Evolutionary conservation across 2,329 filamentous ascomycete species (phyloP).

Genomic region (Dendrostoma leiphaemia): DNA sequence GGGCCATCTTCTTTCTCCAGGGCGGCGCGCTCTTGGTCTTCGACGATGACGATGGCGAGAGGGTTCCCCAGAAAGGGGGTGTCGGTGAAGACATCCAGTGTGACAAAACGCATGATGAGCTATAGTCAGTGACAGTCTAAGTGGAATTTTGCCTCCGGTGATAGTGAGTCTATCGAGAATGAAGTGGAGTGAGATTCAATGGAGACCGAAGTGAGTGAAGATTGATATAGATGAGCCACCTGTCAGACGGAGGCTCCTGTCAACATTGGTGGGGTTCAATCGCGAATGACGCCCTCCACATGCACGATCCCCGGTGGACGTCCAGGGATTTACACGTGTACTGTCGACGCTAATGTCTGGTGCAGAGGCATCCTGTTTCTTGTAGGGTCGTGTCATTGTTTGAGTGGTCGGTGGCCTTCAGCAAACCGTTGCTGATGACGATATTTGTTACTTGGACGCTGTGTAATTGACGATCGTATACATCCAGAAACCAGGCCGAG

Average conservation of each 20-base stretch:
- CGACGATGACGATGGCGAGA: constrained; percentile 57
- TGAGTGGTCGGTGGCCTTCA: too few relatives aligned
- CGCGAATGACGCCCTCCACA: neutral
- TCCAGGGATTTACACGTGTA: constrained; percentile 1
- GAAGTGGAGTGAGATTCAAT: neutral
- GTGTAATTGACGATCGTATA: too few relatives aligned
- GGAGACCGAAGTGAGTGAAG: neutral
- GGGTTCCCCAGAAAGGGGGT: constrained; percentile 56
- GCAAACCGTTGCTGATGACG: too few relatives aligned
- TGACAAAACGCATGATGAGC: constrained; percentile 43
- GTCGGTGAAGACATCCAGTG: constrained; percentile 58
- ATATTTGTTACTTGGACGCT: too few relatives aligned
- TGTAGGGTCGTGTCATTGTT: constrained; percentile 5
- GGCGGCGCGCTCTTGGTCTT: constrained; percentile 31
- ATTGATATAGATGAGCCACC: neutral
- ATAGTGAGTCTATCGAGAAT: too few relatives aligned
- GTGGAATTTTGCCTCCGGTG: too few relatives aligned
- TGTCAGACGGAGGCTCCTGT: constrained; percentile 12
- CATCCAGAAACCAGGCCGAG: too few relatives aligned
- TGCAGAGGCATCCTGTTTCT: constrained; percentile 2
- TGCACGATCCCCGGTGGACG: neutral
- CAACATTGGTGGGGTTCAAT: too few relatives aligned
- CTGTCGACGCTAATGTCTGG: constrained; percentile 7
- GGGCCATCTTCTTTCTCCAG: constrained; percentile 39
- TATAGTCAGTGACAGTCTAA: neutral